Evolutionary conservation across 148 eudicot genomes (phyloP).

Genomic region (Fallopia convolvulus): DNA sequence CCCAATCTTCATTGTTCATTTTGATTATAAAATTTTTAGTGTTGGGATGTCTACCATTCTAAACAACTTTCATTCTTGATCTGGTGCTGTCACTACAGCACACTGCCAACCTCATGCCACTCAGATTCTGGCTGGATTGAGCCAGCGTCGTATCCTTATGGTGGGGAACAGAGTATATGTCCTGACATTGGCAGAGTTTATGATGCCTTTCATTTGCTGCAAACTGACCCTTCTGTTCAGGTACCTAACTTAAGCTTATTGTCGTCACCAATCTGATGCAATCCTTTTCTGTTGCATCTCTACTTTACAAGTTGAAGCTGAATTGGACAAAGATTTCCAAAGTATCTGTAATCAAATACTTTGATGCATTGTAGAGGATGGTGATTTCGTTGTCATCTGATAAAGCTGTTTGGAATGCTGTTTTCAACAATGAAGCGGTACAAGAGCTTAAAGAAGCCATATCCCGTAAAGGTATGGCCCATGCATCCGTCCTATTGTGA

Average conservation of each 20-base stretch:
- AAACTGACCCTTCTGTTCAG: conserved; percentile 35
- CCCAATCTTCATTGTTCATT: neutral
- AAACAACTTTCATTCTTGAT: neutral
- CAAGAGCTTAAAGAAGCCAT: conserved; percentile 31
- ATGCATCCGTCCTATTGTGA: neutral
- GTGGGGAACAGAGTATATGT: conserved; percentile 21
- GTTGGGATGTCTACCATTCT: neutral
- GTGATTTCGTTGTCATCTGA: conserved; percentile 45
- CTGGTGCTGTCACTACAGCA: conserved; percentile 14
- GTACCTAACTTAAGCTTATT: conserved; percentile 13
- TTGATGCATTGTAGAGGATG: conserved; percentile 28
- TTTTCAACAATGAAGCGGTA: conserved; percentile 37
- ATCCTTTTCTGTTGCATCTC: neutral
- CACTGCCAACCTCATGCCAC: conserved; percentile 26
- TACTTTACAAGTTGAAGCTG: neutral
- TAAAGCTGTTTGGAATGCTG: conserved; percentile 47
- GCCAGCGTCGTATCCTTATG: conserved; percentile 37
- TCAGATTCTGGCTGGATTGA: conserved; percentile 61
- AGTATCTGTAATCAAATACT: neutral
- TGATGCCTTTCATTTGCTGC: conserved; percentile 41
- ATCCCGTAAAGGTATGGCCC: conserved; percentile 26
- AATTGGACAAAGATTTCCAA: neutral
- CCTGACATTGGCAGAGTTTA: conserved; percentile 25
- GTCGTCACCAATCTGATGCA: neutral
- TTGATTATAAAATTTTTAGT: neutral